phyloP scores from a whole-genome alignment of 2,329 filamentous ascomycete species.

The Hypomyces perniciosus region DNA sequence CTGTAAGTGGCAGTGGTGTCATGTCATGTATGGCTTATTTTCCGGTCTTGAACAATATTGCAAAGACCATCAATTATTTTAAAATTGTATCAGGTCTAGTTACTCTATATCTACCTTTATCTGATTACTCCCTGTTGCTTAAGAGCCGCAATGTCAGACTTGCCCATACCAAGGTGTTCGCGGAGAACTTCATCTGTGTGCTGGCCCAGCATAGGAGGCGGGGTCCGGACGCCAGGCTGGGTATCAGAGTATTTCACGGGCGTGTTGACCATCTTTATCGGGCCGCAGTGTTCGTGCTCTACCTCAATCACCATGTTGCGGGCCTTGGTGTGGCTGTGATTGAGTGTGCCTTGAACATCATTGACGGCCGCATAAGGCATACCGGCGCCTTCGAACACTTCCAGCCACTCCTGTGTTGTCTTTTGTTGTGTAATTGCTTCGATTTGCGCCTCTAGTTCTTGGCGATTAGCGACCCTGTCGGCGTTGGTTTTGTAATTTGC shows the following conservation, averaged over 20 bases:
- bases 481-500: conserved; percentile 56
- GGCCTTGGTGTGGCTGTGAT: conserved; percentile 77
- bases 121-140: conserved; percentile 61
- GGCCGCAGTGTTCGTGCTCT: conserved; percentile 75
- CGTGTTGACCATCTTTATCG: conserved; percentile 85
- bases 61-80: too few relatives aligned
- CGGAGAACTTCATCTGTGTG: conserved; percentile 74
- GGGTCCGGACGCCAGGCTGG: conserved; percentile 65
- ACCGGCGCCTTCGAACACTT: conserved; percentile 79
- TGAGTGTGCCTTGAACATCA: conserved; percentile 77
- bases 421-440: conserved; percentile 67
- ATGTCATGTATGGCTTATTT: too few relatives aligned
- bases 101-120: conserved; percentile 23
- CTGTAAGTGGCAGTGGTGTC: too few relatives aligned
- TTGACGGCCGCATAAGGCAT: conserved; percentile 93
- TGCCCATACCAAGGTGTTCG: conserved; percentile 55
- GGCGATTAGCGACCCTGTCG: conserved; percentile 62
- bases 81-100: neutral
- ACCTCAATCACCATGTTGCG: conserved; percentile 86
- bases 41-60: too few relatives aligned
- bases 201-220: conserved; percentile 80
- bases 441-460: conserved; percentile 70
- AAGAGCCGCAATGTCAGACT: conserved; percentile 54
- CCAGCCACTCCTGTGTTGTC: conserved; percentile 84
- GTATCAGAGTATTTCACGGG: conserved; percentile 91